Percentiles rank a stretch among this genome's conserved stretches.
Evolutionary conservation across 768 basidiomycete species (phyloP).

Genomic region (Suillus alpinus): DNA sequence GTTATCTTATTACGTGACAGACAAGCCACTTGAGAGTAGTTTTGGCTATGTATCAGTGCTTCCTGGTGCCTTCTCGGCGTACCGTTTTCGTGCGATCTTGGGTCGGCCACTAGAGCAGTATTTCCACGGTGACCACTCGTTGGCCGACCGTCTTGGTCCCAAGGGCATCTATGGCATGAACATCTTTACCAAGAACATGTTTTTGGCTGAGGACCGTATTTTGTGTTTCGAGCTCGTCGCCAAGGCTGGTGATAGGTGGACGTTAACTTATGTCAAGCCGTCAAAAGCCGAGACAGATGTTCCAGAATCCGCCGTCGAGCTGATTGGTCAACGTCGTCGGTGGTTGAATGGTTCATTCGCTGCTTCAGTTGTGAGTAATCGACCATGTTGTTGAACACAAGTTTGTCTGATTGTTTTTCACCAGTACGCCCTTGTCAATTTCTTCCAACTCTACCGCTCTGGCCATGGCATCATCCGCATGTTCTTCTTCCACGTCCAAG

Average conservation of each 20-base stretch:
- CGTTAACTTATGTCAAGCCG: constrained; percentile 87
- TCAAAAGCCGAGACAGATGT: constrained; percentile 96
- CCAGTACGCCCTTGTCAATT: constrained; percentile 90
- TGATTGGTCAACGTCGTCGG: constrained; percentile 93
- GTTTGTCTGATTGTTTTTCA: constrained; percentile 7
- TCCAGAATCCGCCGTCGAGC: constrained; percentile 86
- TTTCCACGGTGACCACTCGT: constrained; percentile 84
- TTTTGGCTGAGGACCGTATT: constrained; percentile 92
- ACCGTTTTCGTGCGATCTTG: constrained; percentile 88
- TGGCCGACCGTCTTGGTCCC: constrained; percentile 87
- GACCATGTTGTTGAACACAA: neutral
- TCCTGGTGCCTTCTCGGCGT: constrained; percentile 96
- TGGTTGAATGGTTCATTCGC: constrained; percentile 98
- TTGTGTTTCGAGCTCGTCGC: constrained; percentile 96
- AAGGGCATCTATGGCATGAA: constrained; percentile 97
- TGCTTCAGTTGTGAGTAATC: constrained; percentile 71
- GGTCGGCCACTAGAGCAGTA: constrained; percentile 84
- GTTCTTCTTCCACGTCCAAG: constrained; percentile 97
- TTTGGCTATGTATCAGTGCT: constrained; percentile 96
- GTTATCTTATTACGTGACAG: constrained; percentile 34
- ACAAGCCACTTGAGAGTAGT: constrained; percentile 92
- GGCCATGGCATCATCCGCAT: constrained; percentile 87
- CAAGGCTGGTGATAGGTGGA: constrained; percentile 85
- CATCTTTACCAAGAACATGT: constrained; percentile 95
- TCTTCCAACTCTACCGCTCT: constrained; percentile 84